Percentiles rank a stretch among this genome's conserved stretches.
Conservation (phyloP, 768 basidiomycete genomes). For the Russula emetica region DNA sequence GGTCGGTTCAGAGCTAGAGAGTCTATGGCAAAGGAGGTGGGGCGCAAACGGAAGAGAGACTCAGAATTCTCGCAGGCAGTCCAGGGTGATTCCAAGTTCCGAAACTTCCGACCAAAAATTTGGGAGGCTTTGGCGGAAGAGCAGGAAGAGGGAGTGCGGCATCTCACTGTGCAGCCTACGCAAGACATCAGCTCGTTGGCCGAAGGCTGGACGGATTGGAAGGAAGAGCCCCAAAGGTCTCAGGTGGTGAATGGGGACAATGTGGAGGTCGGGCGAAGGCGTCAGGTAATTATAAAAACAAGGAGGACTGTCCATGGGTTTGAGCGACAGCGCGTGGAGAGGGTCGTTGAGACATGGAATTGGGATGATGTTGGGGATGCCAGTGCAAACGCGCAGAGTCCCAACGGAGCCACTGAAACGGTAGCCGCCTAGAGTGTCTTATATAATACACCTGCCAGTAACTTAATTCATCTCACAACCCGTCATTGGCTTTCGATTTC, state of each 20-base stretch:
- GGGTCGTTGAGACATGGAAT: conserved; percentile 62
- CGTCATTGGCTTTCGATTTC: background rate
- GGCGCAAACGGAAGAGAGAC: conserved; percentile 33
- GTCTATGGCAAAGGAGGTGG: conserved; percentile 28
- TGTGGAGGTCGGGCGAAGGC: conserved; percentile 43
- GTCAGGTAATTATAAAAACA: conserved; percentile 53
- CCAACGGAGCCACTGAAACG: background rate
- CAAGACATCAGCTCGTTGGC: conserved; percentile 42
- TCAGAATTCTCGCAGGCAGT: conserved; percentile 25
- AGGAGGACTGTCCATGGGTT: conserved; percentile 52
- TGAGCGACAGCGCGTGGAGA: conserved; percentile 69
- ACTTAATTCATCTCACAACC: background rate
- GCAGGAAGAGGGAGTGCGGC: conserved; percentile 41
- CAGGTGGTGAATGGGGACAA: conserved; percentile 30
- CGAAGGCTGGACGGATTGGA: conserved; percentile 33
- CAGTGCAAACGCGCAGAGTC: background rate
- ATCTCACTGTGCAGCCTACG: conserved; percentile 40
- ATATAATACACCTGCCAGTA: background rate
- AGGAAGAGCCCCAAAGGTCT: conserved; percentile 26
- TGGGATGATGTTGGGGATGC: conserved; percentile 38
- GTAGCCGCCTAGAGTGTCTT: background rate
- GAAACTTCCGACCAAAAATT: conserved; percentile 57
- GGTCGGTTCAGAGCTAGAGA: conserved; percentile 35
- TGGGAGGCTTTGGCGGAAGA: conserved; percentile 57
- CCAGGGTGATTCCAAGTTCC: conserved; percentile 26